Evolutionary conservation across 192 early-diverging fungal species (phyloP), one percentile per base, ranked within the genome.

Genomic region (Coemansia sp.): DNA sequence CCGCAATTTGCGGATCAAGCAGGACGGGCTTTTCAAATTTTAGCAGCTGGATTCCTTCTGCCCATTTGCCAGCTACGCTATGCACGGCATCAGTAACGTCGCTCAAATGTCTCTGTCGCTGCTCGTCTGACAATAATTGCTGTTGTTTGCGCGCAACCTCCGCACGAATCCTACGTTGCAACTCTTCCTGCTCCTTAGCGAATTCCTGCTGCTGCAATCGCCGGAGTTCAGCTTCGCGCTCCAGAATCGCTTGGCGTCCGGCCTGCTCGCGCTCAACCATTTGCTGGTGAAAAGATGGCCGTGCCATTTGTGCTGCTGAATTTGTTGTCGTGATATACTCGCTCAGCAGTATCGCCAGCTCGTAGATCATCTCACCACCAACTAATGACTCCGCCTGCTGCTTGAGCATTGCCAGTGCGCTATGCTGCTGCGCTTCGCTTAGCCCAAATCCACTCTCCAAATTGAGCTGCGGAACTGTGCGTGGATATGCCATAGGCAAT

Each of bases 281-380:
- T 31, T 79, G 72, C 71, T 76, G 66, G 71, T 84, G 58, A 50
- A 76, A 80, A 25, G 82, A 84, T 19, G 70, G 72, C 24, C 58
- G 59, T 20, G 75, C 68, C 0, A 79, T 83, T 33, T 83, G 80
- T 53, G 85, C 87, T 22, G 78, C 83, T 2, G 84, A 82, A 25
- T 80, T 78, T 68, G 91, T 83, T 14, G 71, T 70, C 7, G 87
- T 83, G 21, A 92, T 76, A 51, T 78, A 90, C 17, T 87, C 88
- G 42, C 85, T 83, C 23, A 89, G 61, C 23, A 70, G 71, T 3
- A 84, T 76, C 0, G 87, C 83, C 6, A 92, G 61, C 52, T 88
- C 88, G 50, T 86, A 91, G 54, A 91, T 74, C 87, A 91, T 88
- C 71, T 92, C 91, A 51, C 78, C 75, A 0, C 87, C 88, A 0